A percentile compares a stretch with the other conserved stretches of the same genome.
phyloP scores from a whole-genome alignment of 2,329 filamentous ascomycete genomes.

The Paraconiothyrium sp. region DNA sequence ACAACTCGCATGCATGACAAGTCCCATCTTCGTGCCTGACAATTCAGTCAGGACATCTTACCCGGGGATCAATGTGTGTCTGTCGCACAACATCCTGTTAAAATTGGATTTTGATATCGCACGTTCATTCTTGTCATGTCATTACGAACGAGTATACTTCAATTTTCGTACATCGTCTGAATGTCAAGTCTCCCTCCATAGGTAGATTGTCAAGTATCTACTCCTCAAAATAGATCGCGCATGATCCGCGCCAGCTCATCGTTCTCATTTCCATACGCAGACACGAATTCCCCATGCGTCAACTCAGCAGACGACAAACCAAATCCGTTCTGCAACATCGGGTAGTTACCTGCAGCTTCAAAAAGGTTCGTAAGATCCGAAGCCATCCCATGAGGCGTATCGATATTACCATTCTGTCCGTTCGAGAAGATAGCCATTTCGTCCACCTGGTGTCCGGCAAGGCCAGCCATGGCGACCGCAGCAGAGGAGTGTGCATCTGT shows the following conservation, averaged over 20 bases:
- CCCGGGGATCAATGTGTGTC: not conserved
- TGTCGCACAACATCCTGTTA: not conserved
- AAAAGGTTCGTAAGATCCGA: slow-evolving; percentile 71
- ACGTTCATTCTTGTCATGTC: not conserved
- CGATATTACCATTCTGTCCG: slow-evolving; percentile 48
- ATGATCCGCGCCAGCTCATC: slow-evolving; percentile 69
- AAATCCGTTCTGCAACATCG: slow-evolving; percentile 48
- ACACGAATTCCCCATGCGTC: slow-evolving; percentile 53
- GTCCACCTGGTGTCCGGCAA: slow-evolving; percentile 70
- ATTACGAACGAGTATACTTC: not conserved
- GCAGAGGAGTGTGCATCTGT: slow-evolving; percentile 68
- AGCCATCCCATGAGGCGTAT: slow-evolving; percentile 68
- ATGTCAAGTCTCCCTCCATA: too few relatives aligned
- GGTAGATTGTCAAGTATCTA: not conserved
- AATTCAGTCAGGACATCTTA: not conserved
- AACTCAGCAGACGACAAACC: slow-evolving; percentile 43
- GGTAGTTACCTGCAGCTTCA: slow-evolving; percentile 67
- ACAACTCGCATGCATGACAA: not conserved
- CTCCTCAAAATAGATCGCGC: slow-evolving; percentile 64
- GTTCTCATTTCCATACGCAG: slow-evolving; percentile 65
- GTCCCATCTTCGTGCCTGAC: not conserved
- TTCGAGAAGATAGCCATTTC: slow-evolving; percentile 61
- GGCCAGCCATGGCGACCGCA: slow-evolving; percentile 71
- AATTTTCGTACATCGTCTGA: not conserved
- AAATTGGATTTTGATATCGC: not conserved